phyloP scores from a whole-genome alignment of 1,139 yeast genomes.

The Kodamaea derodonti region DNA sequence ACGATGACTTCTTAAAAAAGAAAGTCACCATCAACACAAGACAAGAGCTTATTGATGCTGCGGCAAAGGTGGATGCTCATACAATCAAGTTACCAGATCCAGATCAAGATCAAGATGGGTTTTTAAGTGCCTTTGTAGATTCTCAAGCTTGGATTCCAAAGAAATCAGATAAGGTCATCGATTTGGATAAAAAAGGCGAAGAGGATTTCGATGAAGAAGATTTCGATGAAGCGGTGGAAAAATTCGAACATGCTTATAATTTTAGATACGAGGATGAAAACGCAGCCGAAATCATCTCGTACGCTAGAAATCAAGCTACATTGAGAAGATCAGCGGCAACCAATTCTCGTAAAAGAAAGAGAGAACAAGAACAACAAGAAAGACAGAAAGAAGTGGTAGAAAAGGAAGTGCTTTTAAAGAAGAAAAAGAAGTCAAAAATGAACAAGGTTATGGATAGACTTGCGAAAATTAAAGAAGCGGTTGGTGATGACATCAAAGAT shows the following conservation, averaged over 20 bases:
- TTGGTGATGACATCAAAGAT: slow-evolving; percentile 71
- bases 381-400: slow-evolving; percentile 50
- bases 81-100: slow-evolving; percentile 61
- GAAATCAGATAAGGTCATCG: slow-evolving; percentile 48
- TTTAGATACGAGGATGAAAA: slow-evolving; percentile 92
- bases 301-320: slow-evolving; percentile 94
- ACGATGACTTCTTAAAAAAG: slow-evolving; percentile 51
- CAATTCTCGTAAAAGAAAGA: slow-evolving; percentile 72
- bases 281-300: slow-evolving; percentile 89
- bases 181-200: slow-evolving; percentile 57
- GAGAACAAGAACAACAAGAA: slow-evolving; percentile 65
- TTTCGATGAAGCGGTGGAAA: slow-evolving; percentile 88
- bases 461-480: slow-evolving; percentile 72
- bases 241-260: slow-evolving; percentile 88
- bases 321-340: slow-evolving; percentile 70
- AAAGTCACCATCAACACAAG: slow-evolving; percentile 30
- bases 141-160: slow-evolving; percentile 88
- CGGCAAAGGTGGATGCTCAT: slow-evolving; percentile 17
- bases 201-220: slow-evolving; percentile 78
- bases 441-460: slow-evolving; percentile 76
- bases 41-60: slow-evolving; percentile 7
- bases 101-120: slow-evolving; percentile 55
- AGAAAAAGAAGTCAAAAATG: slow-evolving; percentile 71
- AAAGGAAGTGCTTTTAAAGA: slow-evolving; percentile 59
- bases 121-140: slow-evolving; percentile 67